phyloP scores from a whole-genome alignment of 768 basidiomycete genomes.

The Filobasidium wieringae region DNA sequence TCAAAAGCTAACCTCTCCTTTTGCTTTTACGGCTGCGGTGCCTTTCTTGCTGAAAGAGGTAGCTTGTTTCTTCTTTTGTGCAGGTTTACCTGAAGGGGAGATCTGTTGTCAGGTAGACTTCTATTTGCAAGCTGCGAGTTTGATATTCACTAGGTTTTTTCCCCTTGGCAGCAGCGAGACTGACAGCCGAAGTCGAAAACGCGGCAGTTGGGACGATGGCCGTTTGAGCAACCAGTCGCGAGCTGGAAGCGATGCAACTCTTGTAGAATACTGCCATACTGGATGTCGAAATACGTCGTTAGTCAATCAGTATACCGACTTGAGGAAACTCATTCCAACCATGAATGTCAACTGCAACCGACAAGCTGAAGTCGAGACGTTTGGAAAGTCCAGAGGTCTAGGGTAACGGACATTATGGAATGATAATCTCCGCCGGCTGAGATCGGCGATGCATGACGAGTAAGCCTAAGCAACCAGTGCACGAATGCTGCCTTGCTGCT shows the following conservation, averaged over 20 bases:
- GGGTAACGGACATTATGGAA: too few relatives aligned
- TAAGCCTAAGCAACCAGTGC: too few relatives aligned
- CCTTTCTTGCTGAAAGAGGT: constrained; percentile 11
- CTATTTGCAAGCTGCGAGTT: too few relatives aligned
- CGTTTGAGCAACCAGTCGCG: constrained; percentile 1
- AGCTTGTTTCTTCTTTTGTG: constrained; percentile 14
- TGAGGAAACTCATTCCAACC: too few relatives aligned
- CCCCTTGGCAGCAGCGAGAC: constrained; percentile 16
- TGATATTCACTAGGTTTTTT: constrained; percentile 14
- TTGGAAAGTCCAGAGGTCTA: too few relatives aligned
- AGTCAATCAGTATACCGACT: too few relatives aligned
- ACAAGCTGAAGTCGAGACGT: too few relatives aligned
- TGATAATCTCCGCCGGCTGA: too few relatives aligned
- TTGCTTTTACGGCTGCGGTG: constrained; percentile 4
- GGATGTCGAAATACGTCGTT: too few relatives aligned
- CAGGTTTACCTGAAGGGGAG: constrained; percentile 1
- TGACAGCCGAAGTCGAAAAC: constrained; percentile 16
- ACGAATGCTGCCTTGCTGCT: too few relatives aligned
- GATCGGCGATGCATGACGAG: too few relatives aligned
- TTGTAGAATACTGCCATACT: constrained; percentile 11
- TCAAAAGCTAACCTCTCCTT: constrained; percentile 5
- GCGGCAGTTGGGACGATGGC: neutral
- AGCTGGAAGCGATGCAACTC: constrained; percentile 2
- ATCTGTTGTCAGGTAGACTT: neutral
- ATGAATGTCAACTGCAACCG: too few relatives aligned